Conservation (phyloP, 352 stramenopile species). For the Nothophytophthora sp. region DNA sequence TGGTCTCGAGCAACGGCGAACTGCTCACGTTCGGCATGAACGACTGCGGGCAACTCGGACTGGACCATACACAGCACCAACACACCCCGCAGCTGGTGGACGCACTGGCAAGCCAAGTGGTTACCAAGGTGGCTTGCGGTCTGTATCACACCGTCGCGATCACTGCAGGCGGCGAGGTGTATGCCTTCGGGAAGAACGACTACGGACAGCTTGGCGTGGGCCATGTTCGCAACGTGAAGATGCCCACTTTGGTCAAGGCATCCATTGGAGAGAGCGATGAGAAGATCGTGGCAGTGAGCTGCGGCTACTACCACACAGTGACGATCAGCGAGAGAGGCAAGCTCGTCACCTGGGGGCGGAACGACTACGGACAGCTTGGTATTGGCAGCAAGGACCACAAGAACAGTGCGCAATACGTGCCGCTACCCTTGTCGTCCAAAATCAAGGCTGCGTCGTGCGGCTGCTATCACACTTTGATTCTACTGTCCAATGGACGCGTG, state of each 20-base stretch:
- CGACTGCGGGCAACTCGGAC: slow-evolving; percentile 81
- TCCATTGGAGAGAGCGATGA: slow-evolving; percentile 67
- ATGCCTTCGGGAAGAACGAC: slow-evolving; percentile 87
- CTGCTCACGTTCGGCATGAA: slow-evolving; percentile 90
- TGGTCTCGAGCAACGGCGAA: slow-evolving; percentile 75
- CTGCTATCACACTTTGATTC: slow-evolving; percentile 83
- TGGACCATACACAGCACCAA: slow-evolving; percentile 86
- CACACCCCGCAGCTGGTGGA: slow-evolving; percentile 83
- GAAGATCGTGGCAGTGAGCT: slow-evolving; percentile 76
- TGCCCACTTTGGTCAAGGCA: slow-evolving; percentile 71
- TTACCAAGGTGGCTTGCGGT: slow-evolving; percentile 73
- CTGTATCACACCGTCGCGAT: slow-evolving; percentile 80
- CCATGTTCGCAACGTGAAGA: slow-evolving; percentile 76
- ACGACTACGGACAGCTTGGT: slow-evolving; percentile 87
- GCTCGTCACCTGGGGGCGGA: slow-evolving; percentile 82
- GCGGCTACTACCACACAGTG: slow-evolving; percentile 87
- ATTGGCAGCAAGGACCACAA: slow-evolving; percentile 91
- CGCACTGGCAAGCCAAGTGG: slow-evolving; percentile 65
- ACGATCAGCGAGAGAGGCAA: slow-evolving; percentile 82
- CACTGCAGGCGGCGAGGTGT: slow-evolving; percentile 71
- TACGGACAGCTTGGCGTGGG: slow-evolving; percentile 86
- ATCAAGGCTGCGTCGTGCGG: slow-evolving; percentile 80
- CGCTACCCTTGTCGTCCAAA: slow-evolving; percentile 75
- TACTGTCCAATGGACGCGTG: slow-evolving; percentile 75
- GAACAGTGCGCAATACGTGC: slow-evolving; percentile 76